Percentiles rank a stretch among this genome's conserved stretches.
Conservation (phyloP, 2,329 filamentous ascomycete species). For the Orbilia javanica region DNA sequence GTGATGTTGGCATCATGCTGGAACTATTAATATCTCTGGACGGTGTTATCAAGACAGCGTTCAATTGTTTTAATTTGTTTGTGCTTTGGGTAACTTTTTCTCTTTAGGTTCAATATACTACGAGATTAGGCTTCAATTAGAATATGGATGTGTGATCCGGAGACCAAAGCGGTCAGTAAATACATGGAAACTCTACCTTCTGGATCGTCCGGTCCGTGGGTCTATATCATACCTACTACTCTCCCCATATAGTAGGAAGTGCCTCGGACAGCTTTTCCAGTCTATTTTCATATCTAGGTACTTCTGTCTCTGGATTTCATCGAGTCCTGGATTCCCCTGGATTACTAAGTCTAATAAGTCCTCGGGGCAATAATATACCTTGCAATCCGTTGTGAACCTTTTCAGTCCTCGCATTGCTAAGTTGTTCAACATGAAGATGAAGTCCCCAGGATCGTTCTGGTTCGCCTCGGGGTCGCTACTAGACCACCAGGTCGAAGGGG, state of each 20-base stretch:
- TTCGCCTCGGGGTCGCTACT: background rate
- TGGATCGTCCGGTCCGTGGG: background rate
- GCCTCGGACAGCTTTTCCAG: background rate
- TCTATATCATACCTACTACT: background rate
- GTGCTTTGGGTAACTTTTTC: too few species aligned
- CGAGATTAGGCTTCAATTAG: too few species aligned
- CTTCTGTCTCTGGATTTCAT: background rate
- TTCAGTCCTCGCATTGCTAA: background rate
- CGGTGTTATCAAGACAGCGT: too few species aligned
- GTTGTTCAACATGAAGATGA: background rate
- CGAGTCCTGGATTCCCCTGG: background rate
- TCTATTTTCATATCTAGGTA: background rate
- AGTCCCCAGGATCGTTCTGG: background rate
- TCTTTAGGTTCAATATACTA: too few species aligned
- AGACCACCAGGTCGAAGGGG: background rate
- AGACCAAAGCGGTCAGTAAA: too few species aligned
- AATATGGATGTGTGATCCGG: too few species aligned
- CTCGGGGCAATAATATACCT: background rate
- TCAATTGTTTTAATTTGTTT: too few species aligned
- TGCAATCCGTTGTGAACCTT: background rate
- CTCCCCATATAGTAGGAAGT: background rate
- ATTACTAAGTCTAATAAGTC: background rate
- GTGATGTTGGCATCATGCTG: background rate
- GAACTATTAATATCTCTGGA: too few species aligned
- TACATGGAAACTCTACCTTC: too few species aligned